These are phyloP conservation scores for Verticillium klebahnii DNA, from an alignment of 2,329 filamentous ascomycete species.

Conservation along the genomic window DNA sequence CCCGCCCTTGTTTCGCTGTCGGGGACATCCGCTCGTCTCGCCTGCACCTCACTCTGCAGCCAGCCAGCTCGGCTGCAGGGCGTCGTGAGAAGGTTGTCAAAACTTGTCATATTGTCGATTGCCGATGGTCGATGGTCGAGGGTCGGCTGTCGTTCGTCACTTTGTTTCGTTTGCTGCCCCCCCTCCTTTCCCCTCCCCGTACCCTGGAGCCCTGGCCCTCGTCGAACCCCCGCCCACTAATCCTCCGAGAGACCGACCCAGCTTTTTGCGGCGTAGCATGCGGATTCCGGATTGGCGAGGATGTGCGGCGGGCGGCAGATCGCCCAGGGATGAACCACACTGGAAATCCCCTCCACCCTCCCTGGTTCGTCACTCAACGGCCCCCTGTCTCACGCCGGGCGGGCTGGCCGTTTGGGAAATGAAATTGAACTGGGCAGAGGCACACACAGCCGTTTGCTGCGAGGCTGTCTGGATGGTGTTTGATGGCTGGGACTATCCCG, in stretches of 20 bases:
- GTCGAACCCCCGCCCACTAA: background rate
- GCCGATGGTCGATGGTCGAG: background rate
- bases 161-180: background rate
- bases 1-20: background rate
- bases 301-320: conserved; percentile 4
- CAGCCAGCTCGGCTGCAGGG: too few relatives aligned
- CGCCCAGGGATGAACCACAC: conserved; percentile 6
- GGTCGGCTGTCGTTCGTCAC: background rate
- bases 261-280: background rate
- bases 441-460: background rate
- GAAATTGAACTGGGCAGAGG: background rate
- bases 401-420: background rate
- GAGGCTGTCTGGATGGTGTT: background rate
- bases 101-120: background rate
- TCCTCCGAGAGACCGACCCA: background rate
- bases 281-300: background rate
- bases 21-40: background rate
- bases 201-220: background rate
- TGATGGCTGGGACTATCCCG: background rate
- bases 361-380: background rate
- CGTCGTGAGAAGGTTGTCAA: background rate
- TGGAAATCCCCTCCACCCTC: background rate
- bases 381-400: background rate
- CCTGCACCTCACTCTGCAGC: background rate
- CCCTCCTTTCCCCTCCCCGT: background rate